phyloP scores from a whole-genome alignment of 1,139 yeast genomes.

The Candida glucosophila region DNA sequence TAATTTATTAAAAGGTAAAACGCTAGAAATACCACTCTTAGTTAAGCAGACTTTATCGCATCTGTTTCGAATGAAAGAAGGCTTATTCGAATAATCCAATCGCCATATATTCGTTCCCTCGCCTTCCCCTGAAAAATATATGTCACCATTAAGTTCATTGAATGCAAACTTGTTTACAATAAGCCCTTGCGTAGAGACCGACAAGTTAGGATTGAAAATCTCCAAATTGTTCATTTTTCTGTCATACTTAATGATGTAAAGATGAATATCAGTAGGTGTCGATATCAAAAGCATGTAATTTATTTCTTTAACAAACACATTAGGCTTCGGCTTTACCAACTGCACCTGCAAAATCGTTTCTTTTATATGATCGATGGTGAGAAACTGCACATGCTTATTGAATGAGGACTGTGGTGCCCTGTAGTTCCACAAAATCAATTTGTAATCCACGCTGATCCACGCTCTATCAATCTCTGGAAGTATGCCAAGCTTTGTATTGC shows the following conservation, averaged over 20 bases:
- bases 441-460: constrained; percentile 83
- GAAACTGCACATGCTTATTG: constrained; percentile 52
- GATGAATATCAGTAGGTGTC: constrained; percentile 71
- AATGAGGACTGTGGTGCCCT: constrained; percentile 45
- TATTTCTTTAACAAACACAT: constrained; percentile 72
- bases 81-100: constrained; percentile 73
- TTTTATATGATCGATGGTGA: constrained; percentile 73
- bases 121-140: constrained; percentile 71
- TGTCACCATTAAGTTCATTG: constrained; percentile 61
- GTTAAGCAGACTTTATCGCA: constrained; percentile 79
- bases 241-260: constrained; percentile 63
- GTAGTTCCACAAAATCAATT: constrained; percentile 79
- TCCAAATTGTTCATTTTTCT: constrained; percentile 46
- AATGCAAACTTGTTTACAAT: constrained; percentile 57
- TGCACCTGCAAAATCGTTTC: constrained; percentile 72
- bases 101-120: constrained; percentile 85
- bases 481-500: constrained; percentile 71
- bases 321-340: constrained; percentile 70
- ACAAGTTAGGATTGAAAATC: constrained; percentile 75
- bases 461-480: constrained; percentile 76
- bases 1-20: constrained; percentile 41
- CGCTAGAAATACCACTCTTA: constrained; percentile 53
- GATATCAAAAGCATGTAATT: constrained; percentile 67
- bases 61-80: constrained; percentile 80
- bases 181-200: constrained; percentile 73